These are phyloP conservation scores for Fistulifera solaris DNA, from an alignment of 108 stramenopile species.

Conservation along the genomic window DNA sequence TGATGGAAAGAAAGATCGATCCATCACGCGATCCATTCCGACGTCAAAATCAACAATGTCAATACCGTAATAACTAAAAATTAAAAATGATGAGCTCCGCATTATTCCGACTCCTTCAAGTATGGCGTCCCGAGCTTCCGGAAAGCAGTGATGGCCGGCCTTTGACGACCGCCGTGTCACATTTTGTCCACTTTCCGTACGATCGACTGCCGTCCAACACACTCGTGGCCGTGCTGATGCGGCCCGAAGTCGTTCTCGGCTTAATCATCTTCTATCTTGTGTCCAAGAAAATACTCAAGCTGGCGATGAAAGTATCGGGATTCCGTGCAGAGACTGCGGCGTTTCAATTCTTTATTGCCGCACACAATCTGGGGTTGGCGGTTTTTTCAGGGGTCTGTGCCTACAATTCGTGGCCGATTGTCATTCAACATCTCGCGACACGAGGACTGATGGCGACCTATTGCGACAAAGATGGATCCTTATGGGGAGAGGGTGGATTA, in stretches of 20 bases:
- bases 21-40: too few species aligned
- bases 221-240: constrained; percentile 18
- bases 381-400: constrained; percentile 37
- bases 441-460: constrained; percentile 31
- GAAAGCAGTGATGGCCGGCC: constrained; percentile 32
- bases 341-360: constrained; percentile 23
- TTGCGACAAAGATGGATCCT: constrained; percentile 29
- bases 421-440: constrained; percentile 15
- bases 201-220: constrained; percentile 26
- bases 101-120: too few species aligned
- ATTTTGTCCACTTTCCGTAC: constrained; percentile 34
- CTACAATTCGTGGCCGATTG: constrained; percentile 28
- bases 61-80: too few species aligned
- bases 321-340: constrained; percentile 15
- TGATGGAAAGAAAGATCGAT: too few species aligned
- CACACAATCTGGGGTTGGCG: constrained; percentile 41
- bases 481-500: constrained; percentile 30
- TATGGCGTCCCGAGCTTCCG: constrained; percentile 4
- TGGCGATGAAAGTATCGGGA: constrained; percentile 9
- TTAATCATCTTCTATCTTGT: constrained; percentile 24
- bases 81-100: too few species aligned
- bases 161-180: constrained; percentile 18
- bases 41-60: too few species aligned
- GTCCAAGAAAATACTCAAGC: constrained; percentile 11
- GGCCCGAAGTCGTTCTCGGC: constrained; percentile 24